phyloP scores from a whole-genome alignment of 2,329 filamentous ascomycete genomes.

The Trichophyton simii region DNA sequence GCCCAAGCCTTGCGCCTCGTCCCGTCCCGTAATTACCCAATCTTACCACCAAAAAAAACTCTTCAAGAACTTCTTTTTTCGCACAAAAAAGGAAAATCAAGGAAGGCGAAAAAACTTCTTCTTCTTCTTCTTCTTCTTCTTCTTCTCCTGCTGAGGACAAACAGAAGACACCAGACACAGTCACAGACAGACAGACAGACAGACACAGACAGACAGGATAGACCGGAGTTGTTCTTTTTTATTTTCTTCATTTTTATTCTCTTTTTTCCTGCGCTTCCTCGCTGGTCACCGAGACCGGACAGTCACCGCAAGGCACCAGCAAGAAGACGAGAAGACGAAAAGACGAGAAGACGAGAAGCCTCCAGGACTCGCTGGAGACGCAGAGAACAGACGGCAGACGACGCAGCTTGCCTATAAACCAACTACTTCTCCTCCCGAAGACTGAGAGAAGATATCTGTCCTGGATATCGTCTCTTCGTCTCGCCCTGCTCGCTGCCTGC shows the following conservation, averaged over 20 bases:
- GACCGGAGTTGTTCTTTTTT: neutral
- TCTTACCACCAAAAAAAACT: neutral
- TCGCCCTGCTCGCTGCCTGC: no score
- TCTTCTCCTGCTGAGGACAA: neutral
- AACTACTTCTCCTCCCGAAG: neutral
- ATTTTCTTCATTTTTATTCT: neutral
- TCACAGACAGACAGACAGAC: neutral
- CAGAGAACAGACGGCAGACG: neutral
- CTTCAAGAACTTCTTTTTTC: neutral
- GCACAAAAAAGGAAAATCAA: neutral
- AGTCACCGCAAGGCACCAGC: neutral
- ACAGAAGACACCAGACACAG: neutral
- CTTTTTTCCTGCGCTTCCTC: neutral
- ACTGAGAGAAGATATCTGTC: neutral
- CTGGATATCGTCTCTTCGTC: no score
- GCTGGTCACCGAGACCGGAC: neutral
- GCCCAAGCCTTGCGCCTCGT: neutral
- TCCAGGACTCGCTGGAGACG: neutral
- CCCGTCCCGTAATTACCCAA: neutral
- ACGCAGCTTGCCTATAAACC: no score
- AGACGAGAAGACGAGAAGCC: neutral
- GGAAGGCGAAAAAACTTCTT: neutral
- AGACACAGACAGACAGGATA: neutral
- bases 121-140: neutral
- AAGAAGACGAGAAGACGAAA: neutral